A percentile compares a stretch with the other conserved stretches of the same genome.
These are phyloP conservation scores for Ophiorrhiza pumila DNA, from an alignment of 257 asterid species.

Conservation along the genomic window DNA sequence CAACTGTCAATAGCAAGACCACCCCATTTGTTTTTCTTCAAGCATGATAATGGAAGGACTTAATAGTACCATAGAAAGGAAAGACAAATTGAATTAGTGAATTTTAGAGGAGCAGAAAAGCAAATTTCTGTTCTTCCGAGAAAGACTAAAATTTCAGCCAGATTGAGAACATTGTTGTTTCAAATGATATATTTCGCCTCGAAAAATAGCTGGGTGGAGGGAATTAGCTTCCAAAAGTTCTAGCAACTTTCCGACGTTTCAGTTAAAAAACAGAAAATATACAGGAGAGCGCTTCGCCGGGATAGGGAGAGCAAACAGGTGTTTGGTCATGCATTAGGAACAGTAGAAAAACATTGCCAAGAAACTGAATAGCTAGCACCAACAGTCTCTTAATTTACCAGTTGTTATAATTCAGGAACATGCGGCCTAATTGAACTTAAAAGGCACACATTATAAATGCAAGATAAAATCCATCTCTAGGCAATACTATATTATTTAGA, in stretches of 20 bases:
- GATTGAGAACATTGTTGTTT: neutral
- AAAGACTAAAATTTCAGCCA: too few relatives aligned
- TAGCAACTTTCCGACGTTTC: neutral
- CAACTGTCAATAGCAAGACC: neutral
- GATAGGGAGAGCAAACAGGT: neutral
- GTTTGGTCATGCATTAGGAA: neutral
- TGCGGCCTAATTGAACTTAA: neutral
- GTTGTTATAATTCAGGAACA: neutral
- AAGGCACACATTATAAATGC: neutral
- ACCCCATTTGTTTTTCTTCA: neutral
- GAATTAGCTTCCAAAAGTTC: neutral
- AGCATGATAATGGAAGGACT: neutral
- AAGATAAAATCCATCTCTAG: neutral
- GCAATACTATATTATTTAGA: neutral
- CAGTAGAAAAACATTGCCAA: neutral
- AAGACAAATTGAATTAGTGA: neutral
- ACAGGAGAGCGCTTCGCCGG: neutral
- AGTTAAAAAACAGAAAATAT: neutral
- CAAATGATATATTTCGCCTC: neutral
- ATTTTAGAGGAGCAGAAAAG: neutral
- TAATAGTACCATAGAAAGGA: neutral
- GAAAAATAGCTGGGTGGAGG: neutral
- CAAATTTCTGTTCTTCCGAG: too few relatives aligned
- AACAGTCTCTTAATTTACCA: neutral
- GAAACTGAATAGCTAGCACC: neutral